Percentiles rank a stretch among this genome's conserved stretches.
phyloP scores from a whole-genome alignment of 1,284 basidiomycete genomes.

The Acaromyces ingoldii region DNA sequence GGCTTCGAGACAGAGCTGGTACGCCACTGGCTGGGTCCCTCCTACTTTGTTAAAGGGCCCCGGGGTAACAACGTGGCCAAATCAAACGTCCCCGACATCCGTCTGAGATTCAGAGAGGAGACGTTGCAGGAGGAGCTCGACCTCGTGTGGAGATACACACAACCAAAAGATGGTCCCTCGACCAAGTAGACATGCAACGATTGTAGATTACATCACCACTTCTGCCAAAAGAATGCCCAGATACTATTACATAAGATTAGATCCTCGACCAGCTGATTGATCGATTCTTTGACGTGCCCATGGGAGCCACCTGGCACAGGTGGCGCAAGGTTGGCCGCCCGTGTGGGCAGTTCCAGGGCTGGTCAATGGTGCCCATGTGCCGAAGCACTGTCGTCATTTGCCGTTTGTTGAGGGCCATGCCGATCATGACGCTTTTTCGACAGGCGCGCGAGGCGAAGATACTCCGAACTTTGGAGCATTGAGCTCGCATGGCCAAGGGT shows the following conservation, averaged over 20 bases:
- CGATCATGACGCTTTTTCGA: conserved; percentile 92
- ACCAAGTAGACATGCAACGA: background rate
- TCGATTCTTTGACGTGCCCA: background rate
- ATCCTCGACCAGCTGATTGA: no score
- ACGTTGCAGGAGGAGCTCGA: conserved; percentile 73
- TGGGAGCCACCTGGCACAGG: conserved; percentile 9
- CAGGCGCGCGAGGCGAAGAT: conserved; percentile 98
- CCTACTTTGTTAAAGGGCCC: conserved; percentile 67
- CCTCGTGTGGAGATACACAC: conserved; percentile 24
- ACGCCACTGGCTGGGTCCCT: conserved; percentile 70
- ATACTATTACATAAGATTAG: no score
- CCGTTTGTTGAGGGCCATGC: conserved; percentile 67
- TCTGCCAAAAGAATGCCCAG: no score
- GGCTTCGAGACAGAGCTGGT: conserved; percentile 99
- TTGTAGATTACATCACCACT: no score
- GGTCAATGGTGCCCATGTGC: conserved; percentile 93
- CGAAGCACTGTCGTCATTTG: conserved; percentile 77
- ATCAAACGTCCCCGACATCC: conserved; percentile 90
- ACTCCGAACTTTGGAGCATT: conserved; percentile 83
- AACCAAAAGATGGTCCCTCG: background rate
- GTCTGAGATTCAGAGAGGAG: conserved; percentile 80
- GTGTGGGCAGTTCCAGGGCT: conserved; percentile 96
- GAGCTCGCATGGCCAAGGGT: conserved; percentile 61
- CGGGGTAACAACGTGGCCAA: conserved; percentile 42
- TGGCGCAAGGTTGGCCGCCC: conserved; percentile 88